Percentiles rank a stretch among this genome's conserved stretches.
These are phyloP conservation scores for Alternaria conjuncta DNA, from an alignment of 2,329 filamentous ascomycete genomes.

Conservation along the genomic window DNA sequence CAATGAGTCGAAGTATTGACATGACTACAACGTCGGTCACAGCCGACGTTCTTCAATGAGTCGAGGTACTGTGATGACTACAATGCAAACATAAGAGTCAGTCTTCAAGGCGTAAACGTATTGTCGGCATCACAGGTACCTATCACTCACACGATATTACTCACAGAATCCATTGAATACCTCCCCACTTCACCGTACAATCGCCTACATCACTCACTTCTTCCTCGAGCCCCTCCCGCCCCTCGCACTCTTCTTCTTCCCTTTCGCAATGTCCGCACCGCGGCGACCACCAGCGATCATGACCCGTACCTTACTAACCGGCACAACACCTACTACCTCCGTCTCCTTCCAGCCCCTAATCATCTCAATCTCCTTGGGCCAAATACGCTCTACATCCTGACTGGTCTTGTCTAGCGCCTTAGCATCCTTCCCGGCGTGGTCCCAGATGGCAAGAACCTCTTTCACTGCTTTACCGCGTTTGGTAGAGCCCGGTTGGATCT, in stretches of 20 bases:
- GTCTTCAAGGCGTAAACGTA: background rate
- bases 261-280: constrained; percentile 37
- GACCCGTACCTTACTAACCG: constrained; percentile 79
- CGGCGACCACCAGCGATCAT: constrained; percentile 65
- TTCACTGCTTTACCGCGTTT: constrained; percentile 96
- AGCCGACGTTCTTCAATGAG: background rate
- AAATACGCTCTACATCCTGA: constrained; percentile 73
- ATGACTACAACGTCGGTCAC: background rate
- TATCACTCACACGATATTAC: background rate
- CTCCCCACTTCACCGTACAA: background rate
- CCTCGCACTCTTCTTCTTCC: constrained; percentile 37
- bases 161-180: background rate
- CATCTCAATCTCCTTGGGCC: constrained; percentile 84
- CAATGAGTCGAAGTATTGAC: background rate
- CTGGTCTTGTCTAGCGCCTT: constrained; percentile 54
- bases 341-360: constrained; percentile 80
- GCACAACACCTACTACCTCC: constrained; percentile 80
- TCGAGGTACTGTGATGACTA: background rate
- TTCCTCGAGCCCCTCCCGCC: constrained; percentile 43
- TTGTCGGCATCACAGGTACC: background rate
- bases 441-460: constrained; percentile 86
- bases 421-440: constrained; percentile 63
- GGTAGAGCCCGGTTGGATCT: constrained; percentile 84
- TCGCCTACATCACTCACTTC: constrained; percentile 13
- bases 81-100: background rate